Evolutionary conservation across 2,329 filamentous ascomycete species (phyloP), one percentile per base, ranked within the genome.

Genomic region (Emergomyces pasteurianus): DNA sequence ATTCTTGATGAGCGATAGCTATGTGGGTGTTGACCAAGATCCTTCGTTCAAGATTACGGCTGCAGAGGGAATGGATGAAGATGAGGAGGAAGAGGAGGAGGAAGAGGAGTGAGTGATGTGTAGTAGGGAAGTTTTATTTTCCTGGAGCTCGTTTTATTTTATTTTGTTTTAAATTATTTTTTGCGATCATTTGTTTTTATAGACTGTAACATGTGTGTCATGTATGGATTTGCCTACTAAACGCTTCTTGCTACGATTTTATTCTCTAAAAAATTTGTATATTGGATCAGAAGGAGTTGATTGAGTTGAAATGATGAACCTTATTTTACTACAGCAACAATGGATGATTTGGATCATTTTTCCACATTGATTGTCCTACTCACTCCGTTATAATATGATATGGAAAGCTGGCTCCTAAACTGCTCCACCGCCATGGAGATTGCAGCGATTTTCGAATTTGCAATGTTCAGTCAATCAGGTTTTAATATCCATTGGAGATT

Each of bases 1-100:
- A 65, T 96, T 90, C 77, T 79, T 99, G 72, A 96, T 99, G 88
- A 94, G 92, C 73, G 94, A 99, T 77, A 92, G 89, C 74, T 99
- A 99, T 74, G 83, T 96, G 42, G 94, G 94, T 31, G 91, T 99
- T 59, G 95, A 99, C 77, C 94, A 99, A 77, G 95, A 95, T 71
- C 90, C 92, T 60, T 85, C 85, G 5, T 97, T 99, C 73, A 86
- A 84, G 61, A 86, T 99, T 52, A 86, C 83, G 59, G 94, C 89
- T 34, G 89, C 87, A 1, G 94, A 99, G 75, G 90, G 90, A 5
- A 95, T 94, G 89, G 94, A 97, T 61, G 90, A 96, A 70, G 92
- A 96, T 73, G 87, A 89, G 54, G 89, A 92, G 0, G 90, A 94
- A 52, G 90, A 92, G 26, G 88, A 89, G 12, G 87, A 88, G 28